Conservation (phyloP, 192 early-diverging fungal genomes). For the Coemansia sp. region DNA sequence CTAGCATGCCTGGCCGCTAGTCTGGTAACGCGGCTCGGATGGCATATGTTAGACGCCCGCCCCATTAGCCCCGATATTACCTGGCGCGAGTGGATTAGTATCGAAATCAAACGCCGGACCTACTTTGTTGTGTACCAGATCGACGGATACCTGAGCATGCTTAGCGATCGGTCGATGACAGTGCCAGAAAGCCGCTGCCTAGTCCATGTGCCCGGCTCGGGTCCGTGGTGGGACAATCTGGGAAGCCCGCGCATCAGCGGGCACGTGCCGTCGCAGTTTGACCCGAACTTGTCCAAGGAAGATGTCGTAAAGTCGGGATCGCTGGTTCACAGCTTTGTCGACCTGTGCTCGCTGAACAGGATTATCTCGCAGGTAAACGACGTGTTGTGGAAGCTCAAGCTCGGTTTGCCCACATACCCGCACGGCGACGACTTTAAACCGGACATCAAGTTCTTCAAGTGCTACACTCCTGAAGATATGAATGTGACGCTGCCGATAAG, state of each 20-base stretch:
- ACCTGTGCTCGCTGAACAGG: slow-evolving; percentile 12
- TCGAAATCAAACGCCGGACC: slow-evolving; percentile 33
- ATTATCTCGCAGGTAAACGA: slow-evolving; percentile 16
- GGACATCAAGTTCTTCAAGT: slow-evolving; percentile 8
- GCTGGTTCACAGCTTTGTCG: slow-evolving; percentile 10
- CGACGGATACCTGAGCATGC: slow-evolving; percentile 28
- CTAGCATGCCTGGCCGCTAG: slow-evolving; percentile 25
- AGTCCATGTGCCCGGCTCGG: slow-evolving; percentile 16
- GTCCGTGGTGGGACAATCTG: slow-evolving; percentile 30
- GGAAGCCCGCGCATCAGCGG: not conserved
- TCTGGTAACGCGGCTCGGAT: slow-evolving; percentile 29
- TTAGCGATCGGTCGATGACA: slow-evolving; percentile 31
- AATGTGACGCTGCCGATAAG: not conserved
- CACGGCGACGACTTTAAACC: slow-evolving; percentile 7
- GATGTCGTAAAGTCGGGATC: slow-evolving; percentile 8
- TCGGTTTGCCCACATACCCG: slow-evolving; percentile 7
- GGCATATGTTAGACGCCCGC: slow-evolving; percentile 28
- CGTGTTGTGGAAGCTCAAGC: slow-evolving; percentile 26
- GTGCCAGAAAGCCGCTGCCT: slow-evolving; percentile 13
- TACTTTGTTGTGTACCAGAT: slow-evolving; percentile 28
- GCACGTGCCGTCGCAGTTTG: slow-evolving; percentile 7
- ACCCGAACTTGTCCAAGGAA: slow-evolving; percentile 1
- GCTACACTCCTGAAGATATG: not conserved
- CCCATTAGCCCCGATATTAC: slow-evolving; percentile 1
- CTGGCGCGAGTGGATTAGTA: slow-evolving; percentile 32